Base-by-base conservation (phyloP, 495 filamentous ascomycete species). In the Wilcoxina mikolae region DNA sequence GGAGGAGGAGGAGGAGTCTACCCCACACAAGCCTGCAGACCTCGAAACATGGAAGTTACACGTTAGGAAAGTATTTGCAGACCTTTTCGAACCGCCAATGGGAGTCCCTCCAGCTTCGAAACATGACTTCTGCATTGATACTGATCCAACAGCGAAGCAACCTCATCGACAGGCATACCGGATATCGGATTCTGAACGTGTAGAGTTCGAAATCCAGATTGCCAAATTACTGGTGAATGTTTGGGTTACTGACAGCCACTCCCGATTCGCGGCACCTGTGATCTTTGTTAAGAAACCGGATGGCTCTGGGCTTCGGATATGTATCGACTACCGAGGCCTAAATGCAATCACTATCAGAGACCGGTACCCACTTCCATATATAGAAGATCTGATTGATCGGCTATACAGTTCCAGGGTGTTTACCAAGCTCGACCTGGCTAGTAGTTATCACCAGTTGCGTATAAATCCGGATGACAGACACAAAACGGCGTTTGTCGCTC, bases 271-370 rank as follows among this genome's bases (percentile, higher is more conserved):
- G 0, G 61, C 65, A 0, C 33, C 33, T 9, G 33, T 38, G 33
- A 9, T 38, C 9, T 38, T 38, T 38, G 33, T 38, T 38, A n/a
- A 9, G 18, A 45, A 45, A 23, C 9, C 9, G 33, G 17, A 20
- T 23, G 42, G 18, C 42, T 5, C 7, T 4, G 55, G 53, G 1
- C 31, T 74, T 0, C 48, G 63, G 0, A 59, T 80, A 45, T 76
- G 66, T 61, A 59, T 76, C 0, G 66, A 78, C 49, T 78, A 74
- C 50, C 52, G 63, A 0, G 58, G 56, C 9, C 42, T 77, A 74
- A 73, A n/a, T n/a, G n/a, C n/a, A n/a, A n/a, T n/a, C n/a, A n/a
- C n/a, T n/a, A n/a, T n/a, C n/a, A n/a, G n/a, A 53, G 68, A 78
- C 42, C 29, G 58, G 1, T 74, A 75, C 48, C 69, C n/a, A n/a